Conservation (phyloP, 331 rosid species). For the Acacia pycnantha region DNA sequence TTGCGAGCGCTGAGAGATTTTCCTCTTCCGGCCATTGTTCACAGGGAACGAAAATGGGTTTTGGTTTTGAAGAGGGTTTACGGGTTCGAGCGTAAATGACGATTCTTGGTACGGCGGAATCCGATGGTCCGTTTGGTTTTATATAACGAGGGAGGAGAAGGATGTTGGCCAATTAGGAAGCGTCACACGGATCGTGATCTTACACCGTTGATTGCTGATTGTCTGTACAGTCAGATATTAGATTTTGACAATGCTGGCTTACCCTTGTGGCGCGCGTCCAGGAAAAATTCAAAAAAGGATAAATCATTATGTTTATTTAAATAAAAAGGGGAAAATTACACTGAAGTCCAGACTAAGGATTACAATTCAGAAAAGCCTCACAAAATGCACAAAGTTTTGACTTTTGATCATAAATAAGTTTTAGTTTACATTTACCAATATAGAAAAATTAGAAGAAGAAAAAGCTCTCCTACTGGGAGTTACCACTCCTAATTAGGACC, state of each 20-base stretch:
- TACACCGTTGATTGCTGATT: not conserved
- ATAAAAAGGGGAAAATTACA: too few relatives aligned
- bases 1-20: not conserved
- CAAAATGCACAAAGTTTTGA: too few relatives aligned
- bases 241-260: not conserved
- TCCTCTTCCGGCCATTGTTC: not conserved
- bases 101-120: not conserved
- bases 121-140: not conserved
- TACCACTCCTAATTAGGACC: too few relatives aligned
- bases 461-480: too few relatives aligned
- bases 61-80: not conserved
- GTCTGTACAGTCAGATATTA: not conserved
- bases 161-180: not conserved
- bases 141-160: not conserved
- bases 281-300: not conserved
- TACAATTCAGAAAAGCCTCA: too few relatives aligned
- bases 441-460: too few relatives aligned
- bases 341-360: too few relatives aligned
- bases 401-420: too few relatives aligned
- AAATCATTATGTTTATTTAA: too few relatives aligned
- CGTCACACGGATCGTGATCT: not conserved
- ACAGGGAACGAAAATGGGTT: not conserved
- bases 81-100: not conserved
- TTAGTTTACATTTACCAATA: too few relatives aligned
- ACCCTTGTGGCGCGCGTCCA: not conserved